phyloP scores from a whole-genome alignment of 148 eudicot genomes.

The Spergularia bocconei region DNA sequence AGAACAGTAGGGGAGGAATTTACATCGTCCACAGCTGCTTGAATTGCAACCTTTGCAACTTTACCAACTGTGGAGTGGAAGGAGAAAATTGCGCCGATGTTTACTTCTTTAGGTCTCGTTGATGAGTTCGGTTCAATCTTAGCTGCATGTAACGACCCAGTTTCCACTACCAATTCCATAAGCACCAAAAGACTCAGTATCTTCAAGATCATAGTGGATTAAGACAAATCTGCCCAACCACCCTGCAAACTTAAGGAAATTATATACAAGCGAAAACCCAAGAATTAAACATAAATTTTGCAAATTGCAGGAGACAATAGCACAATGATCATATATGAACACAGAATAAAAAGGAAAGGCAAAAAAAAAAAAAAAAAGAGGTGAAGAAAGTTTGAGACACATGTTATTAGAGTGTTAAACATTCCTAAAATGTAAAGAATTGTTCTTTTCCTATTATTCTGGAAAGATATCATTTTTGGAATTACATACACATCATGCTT shows the following conservation, averaged over 20 bases:
- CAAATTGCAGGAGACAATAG: too few species aligned
- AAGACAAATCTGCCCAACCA: neutral
- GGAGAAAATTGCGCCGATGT: constrained; percentile 52
- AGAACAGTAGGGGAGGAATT: constrained; percentile 54
- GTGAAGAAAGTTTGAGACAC: neutral
- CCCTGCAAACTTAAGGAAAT: neutral
- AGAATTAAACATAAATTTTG: too few species aligned
- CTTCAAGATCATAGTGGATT: constrained; percentile 18
- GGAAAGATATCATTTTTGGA: neutral
- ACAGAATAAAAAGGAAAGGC: neutral
- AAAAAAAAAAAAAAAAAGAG: neutral
- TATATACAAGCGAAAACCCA: neutral
- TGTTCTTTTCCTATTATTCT: neutral
- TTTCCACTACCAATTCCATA: constrained; percentile 1
- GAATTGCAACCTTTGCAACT: constrained; percentile 59
- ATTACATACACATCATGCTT: neutral
- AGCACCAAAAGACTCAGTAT: constrained; percentile 12
- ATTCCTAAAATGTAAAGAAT: neutral
- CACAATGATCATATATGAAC: neutral
- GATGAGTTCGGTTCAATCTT: constrained; percentile 30
- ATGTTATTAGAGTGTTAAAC: neutral
- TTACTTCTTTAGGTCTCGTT: constrained; percentile 43
- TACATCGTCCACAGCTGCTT: constrained; percentile 68
- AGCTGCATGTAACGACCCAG: constrained; percentile 22
- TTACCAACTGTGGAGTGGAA: constrained; percentile 52